Evolutionary conservation across 208 protist genomes (phyloP), one percentile per base, ranked within the genome.

Genomic region (Wallacemonas sp.): DNA sequence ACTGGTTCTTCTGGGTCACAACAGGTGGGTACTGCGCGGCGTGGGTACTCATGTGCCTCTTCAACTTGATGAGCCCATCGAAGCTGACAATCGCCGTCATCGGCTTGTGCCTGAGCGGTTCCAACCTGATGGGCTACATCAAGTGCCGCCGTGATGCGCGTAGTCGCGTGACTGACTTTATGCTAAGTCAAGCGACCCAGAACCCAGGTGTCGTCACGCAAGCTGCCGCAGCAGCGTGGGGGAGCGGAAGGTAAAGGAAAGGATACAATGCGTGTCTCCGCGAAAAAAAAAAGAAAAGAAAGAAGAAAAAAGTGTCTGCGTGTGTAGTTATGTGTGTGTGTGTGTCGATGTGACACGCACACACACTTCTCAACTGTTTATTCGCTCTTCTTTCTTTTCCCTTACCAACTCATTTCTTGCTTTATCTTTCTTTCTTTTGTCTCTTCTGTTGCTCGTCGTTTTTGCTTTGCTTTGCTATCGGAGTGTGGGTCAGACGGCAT

Each of bases 51-150:
- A 46, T 96, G 12, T 60, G 70, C 28, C n/a, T 96, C n/a, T 67
- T 96, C 24, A 94, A 88, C 63, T 33, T 96, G 2, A 55, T 94
- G 38, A 83, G 73, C 53, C 55, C 85, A 30, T 69, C 78, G n/a
- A 62, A 68, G 41, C 62, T 93, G n/a, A 81, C 84, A 0, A 86
- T 95, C 45, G 68, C 80, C 5, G 1, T 93, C 1, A 27, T 88
- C 22, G 90, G 86, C 12, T 46, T 81, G 24, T 49, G 88, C 24
- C 67, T 95, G 8, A 68, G 74, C 26, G 79, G 78, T 1, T 45
- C 80, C 15, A 96, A 96, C 55, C 65, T 91, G 4, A 41, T 89
- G n/a, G 88, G 91, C 33, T 96, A 95, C 65, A 55, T 93, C 42
- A 94, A 95, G 65, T 96, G 91, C 66, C 76, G 82, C 22, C 71